These are phyloP conservation scores for Pyricularia sp. DNA, from an alignment of 2,329 filamentous ascomycete genomes.

Conservation along the genomic window DNA sequence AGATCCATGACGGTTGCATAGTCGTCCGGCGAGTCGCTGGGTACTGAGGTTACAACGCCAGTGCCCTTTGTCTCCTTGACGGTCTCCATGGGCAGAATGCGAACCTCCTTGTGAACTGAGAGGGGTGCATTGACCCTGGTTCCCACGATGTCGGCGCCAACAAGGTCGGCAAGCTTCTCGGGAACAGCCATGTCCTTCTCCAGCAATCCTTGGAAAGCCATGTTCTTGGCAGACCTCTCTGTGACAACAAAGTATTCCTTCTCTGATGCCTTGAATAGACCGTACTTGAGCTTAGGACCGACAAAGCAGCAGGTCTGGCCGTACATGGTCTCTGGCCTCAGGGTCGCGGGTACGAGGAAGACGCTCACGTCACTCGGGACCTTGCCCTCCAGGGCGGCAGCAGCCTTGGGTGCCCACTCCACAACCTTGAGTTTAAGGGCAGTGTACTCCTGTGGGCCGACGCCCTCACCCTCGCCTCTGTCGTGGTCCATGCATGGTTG, in stretches of 20 bases:
- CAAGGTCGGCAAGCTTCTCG: constrained; percentile 60
- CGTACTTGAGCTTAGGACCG: constrained; percentile 78
- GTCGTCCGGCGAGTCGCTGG: constrained; percentile 91
- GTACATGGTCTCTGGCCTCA: constrained; percentile 96
- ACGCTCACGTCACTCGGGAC: constrained; percentile 67
- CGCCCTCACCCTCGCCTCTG: constrained; percentile 65
- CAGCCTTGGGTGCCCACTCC: constrained; percentile 72
- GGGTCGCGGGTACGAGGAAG: constrained; percentile 82
- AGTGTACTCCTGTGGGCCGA: constrained; percentile 83
- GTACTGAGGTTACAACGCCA: constrained; percentile 89
- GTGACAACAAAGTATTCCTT: constrained; percentile 62
- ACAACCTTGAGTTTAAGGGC: constrained; percentile 83
- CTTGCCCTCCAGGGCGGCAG: constrained; percentile 60
- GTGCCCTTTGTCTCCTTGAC: constrained; percentile 90
- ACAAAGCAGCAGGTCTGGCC: constrained; percentile 95
- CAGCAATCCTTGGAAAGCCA: constrained; percentile 87
- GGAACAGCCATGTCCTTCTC: constrained; percentile 56
- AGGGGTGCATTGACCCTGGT: constrained; percentile 84
- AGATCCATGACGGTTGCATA: constrained; percentile 81
- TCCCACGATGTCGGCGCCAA: constrained; percentile 71
- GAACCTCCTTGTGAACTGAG: constrained; percentile 70
- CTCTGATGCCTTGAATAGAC: constrained; percentile 66
- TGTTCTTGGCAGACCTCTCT: constrained; percentile 64
- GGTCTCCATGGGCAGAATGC: constrained; percentile 89
- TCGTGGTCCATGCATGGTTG: constrained; percentile 86